Percentiles rank a stretch among this genome's conserved stretches.
Evolutionary conservation across 169 alveolate genomes (phyloP).

Genomic region (Plasmodium vinckei): DNA sequence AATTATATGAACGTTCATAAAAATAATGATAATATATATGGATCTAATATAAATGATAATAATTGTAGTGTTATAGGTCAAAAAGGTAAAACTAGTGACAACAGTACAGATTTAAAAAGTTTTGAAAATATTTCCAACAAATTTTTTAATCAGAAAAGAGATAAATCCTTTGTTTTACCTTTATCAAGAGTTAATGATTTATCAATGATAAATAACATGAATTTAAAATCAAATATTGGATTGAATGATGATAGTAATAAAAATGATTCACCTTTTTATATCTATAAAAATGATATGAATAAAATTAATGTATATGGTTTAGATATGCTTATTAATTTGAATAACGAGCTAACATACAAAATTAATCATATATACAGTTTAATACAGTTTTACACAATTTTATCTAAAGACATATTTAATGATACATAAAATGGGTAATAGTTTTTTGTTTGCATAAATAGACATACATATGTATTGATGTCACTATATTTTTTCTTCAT

Average conservation of each 20-base stretch:
- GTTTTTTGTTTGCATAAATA: background rate
- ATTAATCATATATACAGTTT: slow-evolving; percentile 59
- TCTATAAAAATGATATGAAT: slow-evolving; percentile 47
- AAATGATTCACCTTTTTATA: slow-evolving; percentile 39
- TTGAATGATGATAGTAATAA: slow-evolving; percentile 21
- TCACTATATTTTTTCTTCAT: slow-evolving; percentile 9
- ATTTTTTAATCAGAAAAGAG: slow-evolving; percentile 11
- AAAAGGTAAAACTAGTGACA: background rate
- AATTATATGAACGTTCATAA: background rate
- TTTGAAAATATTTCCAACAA: slow-evolving; percentile 19
- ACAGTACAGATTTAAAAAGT: background rate
- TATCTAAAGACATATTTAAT: slow-evolving; percentile 46
- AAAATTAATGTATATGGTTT: slow-evolving; percentile 41
- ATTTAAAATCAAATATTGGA: slow-evolving; percentile 21
- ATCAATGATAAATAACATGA: slow-evolving; percentile 49
- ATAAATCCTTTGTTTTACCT: slow-evolving; percentile 25
- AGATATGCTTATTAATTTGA: slow-evolving; percentile 45
- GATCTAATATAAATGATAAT: background rate
- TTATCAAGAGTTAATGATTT: slow-evolving; percentile 45
- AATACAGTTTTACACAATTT: slow-evolving; percentile 44
- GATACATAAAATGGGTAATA: background rate
- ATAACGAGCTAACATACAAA: slow-evolving; percentile 25
- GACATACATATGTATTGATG: background rate
- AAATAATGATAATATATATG: background rate
- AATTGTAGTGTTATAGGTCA: background rate